These are phyloP conservation scores for Mucor plumbeus DNA, from an alignment of 371 early-diverging fungal genomes.

Conservation along the genomic window DNA sequence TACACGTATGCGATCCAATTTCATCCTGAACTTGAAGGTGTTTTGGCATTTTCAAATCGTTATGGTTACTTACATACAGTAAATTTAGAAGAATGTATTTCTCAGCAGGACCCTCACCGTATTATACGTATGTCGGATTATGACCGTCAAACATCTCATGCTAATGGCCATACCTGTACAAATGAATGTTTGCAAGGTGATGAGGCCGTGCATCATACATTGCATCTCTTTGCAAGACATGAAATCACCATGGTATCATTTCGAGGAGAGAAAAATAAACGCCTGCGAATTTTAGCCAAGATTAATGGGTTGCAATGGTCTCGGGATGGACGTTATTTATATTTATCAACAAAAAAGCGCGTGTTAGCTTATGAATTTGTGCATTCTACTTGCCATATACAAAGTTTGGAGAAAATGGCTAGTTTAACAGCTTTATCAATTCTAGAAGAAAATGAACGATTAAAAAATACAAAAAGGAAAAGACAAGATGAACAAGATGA, in stretches of 20 bases:
- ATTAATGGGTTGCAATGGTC: conserved; percentile 68
- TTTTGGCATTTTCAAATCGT: conserved; percentile 61
- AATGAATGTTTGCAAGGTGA: background rate
- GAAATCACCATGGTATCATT: conserved; percentile 67
- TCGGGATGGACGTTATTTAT: conserved; percentile 54
- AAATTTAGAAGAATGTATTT: conserved; percentile 40
- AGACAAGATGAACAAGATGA: background rate
- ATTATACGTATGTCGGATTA: background rate
- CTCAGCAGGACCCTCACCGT: conserved; percentile 4
- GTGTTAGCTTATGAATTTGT: conserved; percentile 59
- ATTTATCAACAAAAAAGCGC: conserved; percentile 61
- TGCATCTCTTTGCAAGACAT: conserved; percentile 37
- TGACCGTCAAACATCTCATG: conserved; percentile 10
- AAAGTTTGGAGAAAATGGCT: conserved; percentile 23
- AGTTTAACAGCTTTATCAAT: conserved; percentile 9
- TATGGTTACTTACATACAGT: conserved; percentile 68
- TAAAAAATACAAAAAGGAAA: conserved; percentile 8
- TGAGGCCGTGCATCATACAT: conserved; percentile 22
- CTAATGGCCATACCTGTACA: conserved; percentile 5
- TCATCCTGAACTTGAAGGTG: conserved; percentile 59
- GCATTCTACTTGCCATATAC: conserved; percentile 12
- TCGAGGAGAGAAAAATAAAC: conserved; percentile 55
- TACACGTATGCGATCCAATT: conserved; percentile 58
- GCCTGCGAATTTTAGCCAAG: conserved; percentile 59
- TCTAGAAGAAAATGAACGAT: conserved; percentile 10